Percentiles rank a stretch among this genome's conserved stretches.
phyloP scores from a whole-genome alignment of 257 asterid species.

The Misopates orontium region DNA sequence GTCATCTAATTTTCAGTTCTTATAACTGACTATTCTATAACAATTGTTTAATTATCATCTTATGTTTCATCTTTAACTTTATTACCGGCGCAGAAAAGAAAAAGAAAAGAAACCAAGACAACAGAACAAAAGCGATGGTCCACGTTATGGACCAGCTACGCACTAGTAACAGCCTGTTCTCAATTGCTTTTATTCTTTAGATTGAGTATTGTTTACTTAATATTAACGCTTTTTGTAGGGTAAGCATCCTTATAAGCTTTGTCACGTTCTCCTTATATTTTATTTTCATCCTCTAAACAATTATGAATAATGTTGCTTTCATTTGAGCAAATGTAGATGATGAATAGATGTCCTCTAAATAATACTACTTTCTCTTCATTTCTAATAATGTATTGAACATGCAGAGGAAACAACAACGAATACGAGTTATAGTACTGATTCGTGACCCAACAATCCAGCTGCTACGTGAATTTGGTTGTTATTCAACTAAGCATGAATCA shows the following conservation, averaged over 20 bases:
- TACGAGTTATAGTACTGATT: no score
- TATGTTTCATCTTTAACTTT: background rate
- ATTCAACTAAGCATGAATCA: no score
- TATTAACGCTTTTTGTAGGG: background rate
- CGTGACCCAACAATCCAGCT: no score
- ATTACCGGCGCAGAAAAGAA: background rate
- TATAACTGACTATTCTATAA: no score
- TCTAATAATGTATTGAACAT: no score
- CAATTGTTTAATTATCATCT: background rate
- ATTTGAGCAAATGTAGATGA: background rate
- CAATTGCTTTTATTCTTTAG: background rate
- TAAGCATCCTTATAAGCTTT: conserved; percentile 11
- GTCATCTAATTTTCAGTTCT: no score
- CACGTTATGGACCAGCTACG: conserved; percentile 17
- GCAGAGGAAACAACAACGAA: no score
- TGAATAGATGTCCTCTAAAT: background rate
- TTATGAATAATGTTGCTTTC: no score
- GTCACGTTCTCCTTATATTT: background rate
- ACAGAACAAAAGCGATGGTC: conserved; percentile 16
- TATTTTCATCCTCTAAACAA: background rate
- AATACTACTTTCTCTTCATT: no score
- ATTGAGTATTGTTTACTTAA: background rate
- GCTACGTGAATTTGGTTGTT: no score
- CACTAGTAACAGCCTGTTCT: conserved; percentile 12
- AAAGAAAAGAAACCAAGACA: background rate